These are phyloP conservation scores for Gryganskiella cystojenkinii DNA, from an alignment of 192 early-diverging fungal species.

Conservation along the genomic window DNA sequence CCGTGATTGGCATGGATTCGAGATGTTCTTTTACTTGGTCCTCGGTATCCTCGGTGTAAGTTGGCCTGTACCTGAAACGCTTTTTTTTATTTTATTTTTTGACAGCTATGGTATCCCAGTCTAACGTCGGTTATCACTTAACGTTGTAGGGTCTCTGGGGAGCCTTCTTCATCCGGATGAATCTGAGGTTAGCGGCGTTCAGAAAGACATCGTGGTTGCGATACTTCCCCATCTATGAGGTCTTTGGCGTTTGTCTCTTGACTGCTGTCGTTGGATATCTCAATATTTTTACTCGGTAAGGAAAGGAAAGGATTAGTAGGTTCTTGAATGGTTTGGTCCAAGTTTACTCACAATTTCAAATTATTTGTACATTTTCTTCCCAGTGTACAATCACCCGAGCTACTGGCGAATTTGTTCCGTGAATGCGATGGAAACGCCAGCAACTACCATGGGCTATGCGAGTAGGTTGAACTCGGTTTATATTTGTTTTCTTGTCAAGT, in stretches of 20 bases:
- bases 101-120: neutral
- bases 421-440: constrained; percentile 76
- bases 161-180: constrained; percentile 80
- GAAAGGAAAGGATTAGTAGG: neutral
- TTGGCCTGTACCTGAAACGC: too few relatives aligned
- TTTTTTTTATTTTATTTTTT: constrained; percentile 7
- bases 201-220: constrained; percentile 80
- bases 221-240: constrained; percentile 79
- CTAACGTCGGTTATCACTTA: neutral
- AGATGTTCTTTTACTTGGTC: constrained; percentile 86
- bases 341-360: neutral
- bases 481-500: neutral
- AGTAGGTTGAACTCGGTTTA: constrained; percentile 48
- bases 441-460: constrained; percentile 65
- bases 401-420: constrained; percentile 89
- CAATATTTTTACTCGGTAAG: constrained; percentile 83
- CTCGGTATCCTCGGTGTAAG: constrained; percentile 85
- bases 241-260: constrained; percentile 71
- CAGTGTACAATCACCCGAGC: constrained; percentile 85
- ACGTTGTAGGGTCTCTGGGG: constrained; percentile 81
- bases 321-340: neutral
- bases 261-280: constrained; percentile 82
- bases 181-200: constrained; percentile 72
- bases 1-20: constrained; percentile 92
- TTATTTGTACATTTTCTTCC: neutral